Evolutionary conservation across 805 yeast species (phyloP).

Genomic region (Metschnikowia anglica): DNA sequence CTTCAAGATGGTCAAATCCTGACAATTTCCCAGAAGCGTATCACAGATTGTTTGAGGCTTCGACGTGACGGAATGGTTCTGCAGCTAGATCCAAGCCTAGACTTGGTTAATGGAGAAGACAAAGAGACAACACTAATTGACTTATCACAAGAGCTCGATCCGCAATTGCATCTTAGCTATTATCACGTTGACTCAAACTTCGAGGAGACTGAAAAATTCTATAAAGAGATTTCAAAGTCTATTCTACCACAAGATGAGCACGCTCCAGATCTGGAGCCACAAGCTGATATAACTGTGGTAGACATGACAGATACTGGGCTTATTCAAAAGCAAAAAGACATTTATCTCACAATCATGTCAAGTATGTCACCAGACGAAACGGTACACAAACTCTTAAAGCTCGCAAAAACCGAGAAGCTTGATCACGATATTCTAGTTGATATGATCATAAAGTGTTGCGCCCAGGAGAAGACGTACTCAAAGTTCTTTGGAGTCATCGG

Average conservation of each 20-base stretch:
- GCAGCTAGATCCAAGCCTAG: slow-evolving; percentile 47
- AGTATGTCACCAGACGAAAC: slow-evolving; percentile 92
- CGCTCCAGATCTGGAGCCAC: not conserved
- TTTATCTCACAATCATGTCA: slow-evolving; percentile 83
- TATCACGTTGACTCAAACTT: slow-evolving; percentile 52
- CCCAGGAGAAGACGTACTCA: slow-evolving; percentile 83
- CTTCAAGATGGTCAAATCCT: slow-evolving; percentile 49
- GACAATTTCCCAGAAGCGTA: slow-evolving; percentile 9
- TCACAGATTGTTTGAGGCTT: slow-evolving; percentile 11
- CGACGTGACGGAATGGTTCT: slow-evolving; percentile 22
- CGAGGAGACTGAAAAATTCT: slow-evolving; percentile 49
- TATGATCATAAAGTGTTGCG: slow-evolving; percentile 75
- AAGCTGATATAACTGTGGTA: not conserved
- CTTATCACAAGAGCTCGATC: slow-evolving; percentile 51
- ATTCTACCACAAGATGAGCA: slow-evolving; percentile 23
- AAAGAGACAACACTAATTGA: slow-evolving; percentile 54
- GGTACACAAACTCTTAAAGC: slow-evolving; percentile 72
- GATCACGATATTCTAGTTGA: slow-evolving; percentile 51
- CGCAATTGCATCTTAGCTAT: slow-evolving; percentile 47
- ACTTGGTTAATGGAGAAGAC: slow-evolving; percentile 65
- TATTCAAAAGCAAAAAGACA: slow-evolving; percentile 66
- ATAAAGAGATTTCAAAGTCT: slow-evolving; percentile 42
- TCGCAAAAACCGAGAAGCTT: slow-evolving; percentile 27
- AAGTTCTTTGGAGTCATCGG: slow-evolving; percentile 80
- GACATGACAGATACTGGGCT: slow-evolving; percentile 32